Evolutionary conservation across 2,329 filamentous ascomycete genomes (phyloP), one percentile per base, ranked within the genome.

Genomic region (Aspergillus sp.): DNA sequence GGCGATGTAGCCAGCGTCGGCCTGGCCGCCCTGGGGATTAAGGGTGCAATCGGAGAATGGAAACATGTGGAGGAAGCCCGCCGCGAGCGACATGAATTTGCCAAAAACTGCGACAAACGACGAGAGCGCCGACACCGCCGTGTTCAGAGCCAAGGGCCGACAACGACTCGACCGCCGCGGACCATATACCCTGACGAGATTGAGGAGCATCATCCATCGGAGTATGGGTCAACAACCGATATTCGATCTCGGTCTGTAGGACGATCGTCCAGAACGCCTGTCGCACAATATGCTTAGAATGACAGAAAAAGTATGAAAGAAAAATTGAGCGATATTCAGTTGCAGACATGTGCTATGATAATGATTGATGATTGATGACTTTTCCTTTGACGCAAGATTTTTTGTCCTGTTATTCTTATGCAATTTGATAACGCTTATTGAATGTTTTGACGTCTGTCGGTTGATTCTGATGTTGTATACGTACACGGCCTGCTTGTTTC

Each of bases 1-100:
- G 83, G 86, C 71, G 87, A 90, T 73, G 84, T 82, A 30, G 85
- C 87, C n/a, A 86, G 84, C 64, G 80, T 90, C 32, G 87, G 87
- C 63, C 85, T 90, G 66, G 86, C 87, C 30, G 86, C 86, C 23
- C 78, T 89, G 57, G 87, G 88, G 73, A 86, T 90, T 77, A 89
- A 88, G 73, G 83, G 84, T 54, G 87, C 87, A 13, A 82, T 86
- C 68, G 81, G 80, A 5, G 86, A 89, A 72, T 89, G 88, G 85
- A 87, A 88, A 74, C 85, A 89, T 70, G 86, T 86, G 75, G 84
- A 85, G 61, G 83, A 88, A 73, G 82, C 87, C 72, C 81, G 84
- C 61, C 82, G 83, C 65, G 81, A 83, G 69, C 81, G 81, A 57
- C 77, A 80, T 55, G 81, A 87, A 63, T 82, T 88, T 59, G 80